These are phyloP conservation scores for Trichophyton equinum DNA, from an alignment of 2,329 filamentous ascomycete species.

Conservation along the genomic window DNA sequence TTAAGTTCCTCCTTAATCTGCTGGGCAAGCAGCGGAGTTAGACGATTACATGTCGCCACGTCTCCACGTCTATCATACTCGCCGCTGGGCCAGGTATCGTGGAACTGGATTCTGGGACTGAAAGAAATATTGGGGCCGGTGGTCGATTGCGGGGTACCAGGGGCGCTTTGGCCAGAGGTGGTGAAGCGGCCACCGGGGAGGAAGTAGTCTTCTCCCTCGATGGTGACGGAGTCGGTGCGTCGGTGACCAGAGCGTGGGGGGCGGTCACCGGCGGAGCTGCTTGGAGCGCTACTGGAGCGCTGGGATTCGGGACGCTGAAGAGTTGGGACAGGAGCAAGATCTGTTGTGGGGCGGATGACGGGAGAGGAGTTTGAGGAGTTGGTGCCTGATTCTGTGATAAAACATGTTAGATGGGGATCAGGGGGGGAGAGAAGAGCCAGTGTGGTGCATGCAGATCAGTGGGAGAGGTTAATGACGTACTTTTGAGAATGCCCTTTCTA, in stretches of 20 bases:
- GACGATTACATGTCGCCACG: slow-evolving; percentile 91
- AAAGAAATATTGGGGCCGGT: slow-evolving; percentile 58
- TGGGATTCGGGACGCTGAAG: slow-evolving; percentile 58
- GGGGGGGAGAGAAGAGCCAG: background rate
- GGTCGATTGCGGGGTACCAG: slow-evolving; percentile 56
- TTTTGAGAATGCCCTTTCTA: slow-evolving; percentile 90
- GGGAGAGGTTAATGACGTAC: slow-evolving; percentile 39
- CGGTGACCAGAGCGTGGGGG: slow-evolving; percentile 45
- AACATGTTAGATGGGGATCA: background rate
- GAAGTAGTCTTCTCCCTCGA: slow-evolving; percentile 84
- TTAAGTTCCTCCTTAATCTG: slow-evolving; percentile 99
- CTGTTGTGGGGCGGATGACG: slow-evolving; percentile 49
- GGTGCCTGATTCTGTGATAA: slow-evolving; percentile 7
- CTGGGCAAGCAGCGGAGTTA: slow-evolving; percentile 93
- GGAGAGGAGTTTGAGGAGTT: slow-evolving; percentile 48
- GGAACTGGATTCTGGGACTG: slow-evolving; percentile 84
- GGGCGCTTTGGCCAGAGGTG: slow-evolving; percentile 65
- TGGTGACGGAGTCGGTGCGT: slow-evolving; percentile 56
- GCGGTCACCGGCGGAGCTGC: slow-evolving; percentile 70
- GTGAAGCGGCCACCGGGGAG: slow-evolving; percentile 57
- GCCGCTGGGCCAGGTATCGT: slow-evolving; percentile 89
- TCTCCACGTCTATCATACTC: slow-evolving; percentile 96
- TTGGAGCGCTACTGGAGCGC: slow-evolving; percentile 63
- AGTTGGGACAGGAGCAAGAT: slow-evolving; percentile 18
- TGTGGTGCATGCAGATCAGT: background rate